Evolutionary conservation across 208 protist species (phyloP).

Genomic region (Vickermania spadyakhi): DNA sequence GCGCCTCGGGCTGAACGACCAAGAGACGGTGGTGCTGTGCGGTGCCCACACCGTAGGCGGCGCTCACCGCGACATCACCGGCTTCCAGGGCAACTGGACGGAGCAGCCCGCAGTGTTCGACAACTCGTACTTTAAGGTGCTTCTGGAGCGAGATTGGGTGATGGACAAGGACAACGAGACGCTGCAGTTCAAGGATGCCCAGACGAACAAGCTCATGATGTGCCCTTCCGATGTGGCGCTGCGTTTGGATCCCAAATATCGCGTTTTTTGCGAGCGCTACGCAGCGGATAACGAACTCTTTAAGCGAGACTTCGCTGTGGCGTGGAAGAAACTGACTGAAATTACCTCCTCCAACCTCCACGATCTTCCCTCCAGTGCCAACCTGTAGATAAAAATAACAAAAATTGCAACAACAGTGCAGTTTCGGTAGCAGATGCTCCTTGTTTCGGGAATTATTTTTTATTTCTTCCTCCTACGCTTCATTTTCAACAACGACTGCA

Average conservation of each 20-base stretch:
- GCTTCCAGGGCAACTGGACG: slow-evolving; percentile 90
- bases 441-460: no score
- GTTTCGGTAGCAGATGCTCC: no score
- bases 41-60: slow-evolving; percentile 90
- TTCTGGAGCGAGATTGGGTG: slow-evolving; percentile 83
- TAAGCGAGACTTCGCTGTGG: slow-evolving; percentile 76
- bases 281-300: slow-evolving; percentile 88
- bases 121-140: slow-evolving; percentile 87
- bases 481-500: no score
- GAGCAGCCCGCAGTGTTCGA: slow-evolving; percentile 81
- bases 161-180: slow-evolving; percentile 33
- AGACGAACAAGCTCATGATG: slow-evolving; percentile 89
- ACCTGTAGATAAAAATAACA: slow-evolving; percentile 1
- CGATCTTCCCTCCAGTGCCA: slow-evolving; percentile 4
- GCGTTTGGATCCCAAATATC: slow-evolving; percentile 72
- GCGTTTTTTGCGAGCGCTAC: slow-evolving; percentile 77
- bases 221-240: slow-evolving; percentile 84
- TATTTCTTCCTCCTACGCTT: no score
- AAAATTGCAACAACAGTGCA: no score
- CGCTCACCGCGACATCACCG: slow-evolving; percentile 74
- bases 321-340: slow-evolving; percentile 75
- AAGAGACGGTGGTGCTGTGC: slow-evolving; percentile 90
- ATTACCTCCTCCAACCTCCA: slow-evolving; percentile 30
- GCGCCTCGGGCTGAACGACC: slow-evolving; percentile 89
- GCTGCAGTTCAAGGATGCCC: slow-evolving; percentile 75